phyloP scores from a whole-genome alignment of 805 yeast species.

The Yamadazyma sp. region DNA sequence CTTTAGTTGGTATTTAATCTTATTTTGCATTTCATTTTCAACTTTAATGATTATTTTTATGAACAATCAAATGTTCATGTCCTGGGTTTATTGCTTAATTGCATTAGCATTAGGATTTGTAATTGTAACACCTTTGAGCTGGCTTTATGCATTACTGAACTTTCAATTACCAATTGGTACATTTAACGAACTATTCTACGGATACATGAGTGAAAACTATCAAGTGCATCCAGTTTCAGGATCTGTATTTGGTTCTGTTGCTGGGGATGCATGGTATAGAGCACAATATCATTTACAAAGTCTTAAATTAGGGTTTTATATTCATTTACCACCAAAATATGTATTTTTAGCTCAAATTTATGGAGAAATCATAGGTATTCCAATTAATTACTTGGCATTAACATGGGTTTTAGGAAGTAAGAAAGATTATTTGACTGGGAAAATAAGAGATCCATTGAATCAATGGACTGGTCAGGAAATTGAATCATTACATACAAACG shows the following conservation, averaged over 20 bases:
- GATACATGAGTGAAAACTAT: conserved; percentile 38
- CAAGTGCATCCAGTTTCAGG: conserved; percentile 47
- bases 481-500: conserved; percentile 42
- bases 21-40: conserved; percentile 36
- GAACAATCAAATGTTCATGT: conserved; percentile 35
- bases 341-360: conserved; percentile 51
- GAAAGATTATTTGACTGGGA: conserved; percentile 32
- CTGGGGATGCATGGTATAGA: conserved; percentile 53
- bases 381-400: conserved; percentile 47
- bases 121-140: conserved; percentile 48
- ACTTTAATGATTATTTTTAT: conserved; percentile 31
- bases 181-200: conserved; percentile 48
- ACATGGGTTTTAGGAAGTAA: conserved; percentile 45
- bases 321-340: conserved; percentile 48
- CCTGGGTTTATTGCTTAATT: conserved; percentile 43
- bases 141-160: conserved; percentile 49
- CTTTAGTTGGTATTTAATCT: conserved; percentile 34
- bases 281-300: conserved; percentile 37
- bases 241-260: conserved; percentile 47
- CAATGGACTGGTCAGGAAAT: conserved; percentile 53
- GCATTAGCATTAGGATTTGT: conserved; percentile 43
- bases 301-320: conserved; percentile 49
- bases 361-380: conserved; percentile 53
- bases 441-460: conserved; percentile 40
- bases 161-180: conserved; percentile 53